Evolutionary conservation across 805 yeast genomes (phyloP), one percentile per base, ranked within the genome.

Genomic region (Lachancea dasiensis): DNA sequence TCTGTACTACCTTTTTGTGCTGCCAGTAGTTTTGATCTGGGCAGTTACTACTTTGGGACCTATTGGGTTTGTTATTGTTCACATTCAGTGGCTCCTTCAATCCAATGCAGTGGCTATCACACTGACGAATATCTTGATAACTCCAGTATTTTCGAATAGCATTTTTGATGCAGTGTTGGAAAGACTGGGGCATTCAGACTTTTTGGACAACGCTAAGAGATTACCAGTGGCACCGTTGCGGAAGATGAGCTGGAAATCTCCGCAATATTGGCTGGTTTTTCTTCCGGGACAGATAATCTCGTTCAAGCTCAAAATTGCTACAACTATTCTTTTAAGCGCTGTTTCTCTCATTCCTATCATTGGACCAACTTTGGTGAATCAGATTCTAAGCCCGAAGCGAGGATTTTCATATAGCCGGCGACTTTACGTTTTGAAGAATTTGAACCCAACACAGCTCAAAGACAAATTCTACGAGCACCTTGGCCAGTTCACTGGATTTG

Each of bases 281-380:
- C 43, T 50, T 5, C 49, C 50, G 28, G 23, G 38, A 9, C 34
- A 39, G 17, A 29, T 36, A 8, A 33, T 40, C 6, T 35, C 41
- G 13, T 33, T 39, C 9, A 2, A 45, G 10, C 34, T 44, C 23
- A 45, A 41, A n/a, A 4, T 36, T 4, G 9, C 40, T 5, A 38
- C 44, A 6, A 33, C 38, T 11, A 23, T 49, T 6, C 14, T 43
- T 4, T 17, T 53, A 26, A 26, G 47, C 10, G n/a, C 45, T 2
- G 31, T 55, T n/a, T 54, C 61, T 4, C 34, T 58, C 27, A 43
- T 63, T 5, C 67, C 67, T 6, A 37, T 63, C 2, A 11, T 63
- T 6, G 67, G 67, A 0, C 65, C 68, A 3, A 24, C 61, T 2
- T 24, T 55, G 5, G 51, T 51, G 2, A 54, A 55, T 22, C 51